These are phyloP conservation scores for Spatholobus suberectus DNA, from an alignment of 306 rosid species.

Conservation along the genomic window DNA sequence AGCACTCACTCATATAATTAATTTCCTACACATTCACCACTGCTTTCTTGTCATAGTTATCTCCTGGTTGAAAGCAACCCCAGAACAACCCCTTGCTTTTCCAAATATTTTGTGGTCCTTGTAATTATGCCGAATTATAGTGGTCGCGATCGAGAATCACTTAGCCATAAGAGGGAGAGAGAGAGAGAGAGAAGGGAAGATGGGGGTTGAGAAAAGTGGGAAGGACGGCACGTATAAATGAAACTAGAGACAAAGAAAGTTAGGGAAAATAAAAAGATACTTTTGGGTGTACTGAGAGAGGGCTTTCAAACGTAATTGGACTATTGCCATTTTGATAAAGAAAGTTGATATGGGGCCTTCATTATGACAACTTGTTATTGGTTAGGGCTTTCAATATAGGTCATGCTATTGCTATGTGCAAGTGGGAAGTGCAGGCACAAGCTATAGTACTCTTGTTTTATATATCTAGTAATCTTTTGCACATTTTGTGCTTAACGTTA, in stretches of 20 bases:
- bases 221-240: not conserved
- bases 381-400: not conserved
- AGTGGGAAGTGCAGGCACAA: not conserved
- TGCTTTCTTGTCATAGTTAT: not conserved
- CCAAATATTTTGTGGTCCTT: constrained; percentile 15
- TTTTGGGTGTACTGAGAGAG: not conserved
- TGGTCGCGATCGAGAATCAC: not conserved
- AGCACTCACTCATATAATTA: not conserved
- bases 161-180: not conserved
- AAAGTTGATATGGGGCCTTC: not conserved
- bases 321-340: not conserved
- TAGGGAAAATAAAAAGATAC: not conserved
- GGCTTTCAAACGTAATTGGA: not conserved
- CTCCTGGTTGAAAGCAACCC: not conserved
- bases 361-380: not conserved
- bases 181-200: not conserved
- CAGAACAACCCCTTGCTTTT: not conserved
- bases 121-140: not conserved
- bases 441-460: not conserved
- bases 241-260: not conserved
- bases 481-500: no score
- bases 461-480: no score
- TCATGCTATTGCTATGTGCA: not conserved
- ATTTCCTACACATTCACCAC: not conserved
- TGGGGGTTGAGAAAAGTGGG: not conserved